Evolutionary conservation across 2,329 filamentous ascomycete species (phyloP).

Genomic region (Chrysosporium keratinophilum): DNA sequence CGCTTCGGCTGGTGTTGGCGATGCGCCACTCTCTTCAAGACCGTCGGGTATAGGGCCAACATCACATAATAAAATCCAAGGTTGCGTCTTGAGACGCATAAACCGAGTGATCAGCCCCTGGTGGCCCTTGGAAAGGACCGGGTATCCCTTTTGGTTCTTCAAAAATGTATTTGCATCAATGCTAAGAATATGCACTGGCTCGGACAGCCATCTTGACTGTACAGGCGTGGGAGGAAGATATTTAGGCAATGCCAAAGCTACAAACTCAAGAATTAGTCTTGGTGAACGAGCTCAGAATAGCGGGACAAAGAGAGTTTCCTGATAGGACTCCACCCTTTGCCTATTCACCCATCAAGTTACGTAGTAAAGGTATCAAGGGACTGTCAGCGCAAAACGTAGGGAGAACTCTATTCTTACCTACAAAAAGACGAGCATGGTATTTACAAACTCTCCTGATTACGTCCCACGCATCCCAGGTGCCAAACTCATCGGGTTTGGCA

Average conservation of each 20-base stretch:
- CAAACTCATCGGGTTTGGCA: constrained; percentile 58
- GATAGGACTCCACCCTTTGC: background rate
- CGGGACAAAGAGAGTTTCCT: background rate
- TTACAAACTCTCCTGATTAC: constrained; percentile 72
- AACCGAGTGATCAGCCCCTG: constrained; percentile 48
- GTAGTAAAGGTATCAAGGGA: background rate
- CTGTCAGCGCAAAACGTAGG: background rate
- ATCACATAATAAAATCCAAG: constrained; percentile 52
- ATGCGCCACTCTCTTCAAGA: constrained; percentile 14
- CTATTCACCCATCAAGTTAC: background rate
- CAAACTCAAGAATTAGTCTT: constrained; percentile 17
- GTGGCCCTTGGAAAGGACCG: constrained; percentile 48
- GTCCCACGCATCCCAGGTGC: constrained; percentile 91
- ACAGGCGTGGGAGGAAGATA: constrained; percentile 47
- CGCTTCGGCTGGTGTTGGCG: constrained; percentile 61
- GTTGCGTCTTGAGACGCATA: constrained; percentile 47
- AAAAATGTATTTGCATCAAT: constrained; percentile 46
- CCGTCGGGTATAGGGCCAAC: constrained; percentile 45
- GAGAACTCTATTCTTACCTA: constrained; percentile 55
- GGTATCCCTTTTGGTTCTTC: constrained; percentile 49
- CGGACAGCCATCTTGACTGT: constrained; percentile 54
- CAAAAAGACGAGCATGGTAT: constrained; percentile 68
- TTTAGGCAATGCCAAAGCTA: constrained; percentile 50
- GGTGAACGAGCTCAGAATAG: background rate
- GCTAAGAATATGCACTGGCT: constrained; percentile 49